Evolutionary conservation across 129 eudicot genomes (phyloP).

Genomic region (Silybum marianum): DNA sequence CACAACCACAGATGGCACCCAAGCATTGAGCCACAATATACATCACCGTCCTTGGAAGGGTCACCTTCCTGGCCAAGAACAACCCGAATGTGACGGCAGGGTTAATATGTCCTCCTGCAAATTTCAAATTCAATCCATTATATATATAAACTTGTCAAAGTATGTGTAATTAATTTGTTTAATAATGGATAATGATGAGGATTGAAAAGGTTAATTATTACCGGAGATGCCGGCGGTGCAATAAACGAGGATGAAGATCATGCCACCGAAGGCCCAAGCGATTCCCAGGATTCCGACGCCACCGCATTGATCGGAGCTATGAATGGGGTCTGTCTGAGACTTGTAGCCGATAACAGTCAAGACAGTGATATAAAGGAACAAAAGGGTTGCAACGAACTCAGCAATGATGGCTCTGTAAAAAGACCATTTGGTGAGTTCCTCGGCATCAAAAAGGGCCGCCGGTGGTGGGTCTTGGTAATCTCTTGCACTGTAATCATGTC

Average conservation of each 20-base stretch:
- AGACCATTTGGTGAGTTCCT: slow-evolving; percentile 64
- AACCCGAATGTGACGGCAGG: slow-evolving; percentile 75
- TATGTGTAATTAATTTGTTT: neutral
- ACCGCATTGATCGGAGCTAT: slow-evolving; percentile 47
- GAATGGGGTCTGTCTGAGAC: slow-evolving; percentile 40
- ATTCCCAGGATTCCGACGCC: slow-evolving; percentile 67
- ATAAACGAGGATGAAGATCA: slow-evolving; percentile 47
- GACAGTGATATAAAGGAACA: slow-evolving; percentile 70
- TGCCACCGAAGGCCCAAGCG: slow-evolving; percentile 80
- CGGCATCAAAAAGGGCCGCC: slow-evolving; percentile 41
- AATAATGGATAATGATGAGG: neutral
- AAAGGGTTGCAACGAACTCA: slow-evolving; percentile 59
- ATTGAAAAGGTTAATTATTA: neutral
- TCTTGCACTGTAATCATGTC: slow-evolving; percentile 39
- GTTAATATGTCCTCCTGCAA: slow-evolving; percentile 71
- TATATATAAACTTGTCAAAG: too few species aligned
- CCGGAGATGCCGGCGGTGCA: slow-evolving; percentile 83
- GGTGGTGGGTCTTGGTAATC: slow-evolving; percentile 81
- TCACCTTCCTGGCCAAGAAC: slow-evolving; percentile 65
- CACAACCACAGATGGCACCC: slow-evolving; percentile 68
- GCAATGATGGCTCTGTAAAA: slow-evolving; percentile 63
- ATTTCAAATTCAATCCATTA: neutral
- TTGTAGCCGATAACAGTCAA: slow-evolving; percentile 69
- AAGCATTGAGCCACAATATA: slow-evolving; percentile 66
- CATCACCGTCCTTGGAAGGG: slow-evolving; percentile 45